phyloP scores from a whole-genome alignment of 768 basidiomycete genomes.

The Boletus pseudopeckii region DNA sequence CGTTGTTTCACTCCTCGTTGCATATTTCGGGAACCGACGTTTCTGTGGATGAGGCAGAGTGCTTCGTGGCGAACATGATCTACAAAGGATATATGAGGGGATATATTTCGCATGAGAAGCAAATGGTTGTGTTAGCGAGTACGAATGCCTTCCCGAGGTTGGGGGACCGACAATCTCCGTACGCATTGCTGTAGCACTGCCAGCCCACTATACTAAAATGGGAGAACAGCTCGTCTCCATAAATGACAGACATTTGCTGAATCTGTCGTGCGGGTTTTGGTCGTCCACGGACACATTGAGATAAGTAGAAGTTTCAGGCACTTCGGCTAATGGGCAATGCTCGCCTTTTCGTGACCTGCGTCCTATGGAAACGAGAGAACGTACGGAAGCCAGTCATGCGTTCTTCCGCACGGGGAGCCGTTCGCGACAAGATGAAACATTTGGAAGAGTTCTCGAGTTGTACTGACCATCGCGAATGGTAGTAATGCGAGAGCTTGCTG shows the following conservation, averaged over 20 bases:
- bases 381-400: too few species aligned
- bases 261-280: background rate
- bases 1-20: slow-evolving; percentile 77
- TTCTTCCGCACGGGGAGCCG: too few species aligned
- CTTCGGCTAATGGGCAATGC: background rate
- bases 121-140: slow-evolving; percentile 86
- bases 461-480: too few species aligned
- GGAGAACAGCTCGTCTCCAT: background rate
- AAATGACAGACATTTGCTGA: background rate
- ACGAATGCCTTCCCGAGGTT: slow-evolving; percentile 78
- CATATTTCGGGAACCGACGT: slow-evolving; percentile 67
- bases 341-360: background rate
- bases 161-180: slow-evolving; percentile 59
- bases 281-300: background rate
- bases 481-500: too few species aligned
- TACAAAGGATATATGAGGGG: slow-evolving; percentile 90
- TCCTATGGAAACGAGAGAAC: too few species aligned
- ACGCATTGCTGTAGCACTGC: slow-evolving; percentile 20
- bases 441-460: too few species aligned
- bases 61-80: slow-evolving; percentile 92
- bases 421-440: too few species aligned
- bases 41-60: slow-evolving; percentile 82
- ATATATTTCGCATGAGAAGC: slow-evolving; percentile 94
- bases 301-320: background rate
- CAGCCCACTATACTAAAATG: background rate